These are phyloP conservation scores for Russula ochroleuca DNA, from an alignment of 768 basidiomycete genomes.

Conservation along the genomic window DNA sequence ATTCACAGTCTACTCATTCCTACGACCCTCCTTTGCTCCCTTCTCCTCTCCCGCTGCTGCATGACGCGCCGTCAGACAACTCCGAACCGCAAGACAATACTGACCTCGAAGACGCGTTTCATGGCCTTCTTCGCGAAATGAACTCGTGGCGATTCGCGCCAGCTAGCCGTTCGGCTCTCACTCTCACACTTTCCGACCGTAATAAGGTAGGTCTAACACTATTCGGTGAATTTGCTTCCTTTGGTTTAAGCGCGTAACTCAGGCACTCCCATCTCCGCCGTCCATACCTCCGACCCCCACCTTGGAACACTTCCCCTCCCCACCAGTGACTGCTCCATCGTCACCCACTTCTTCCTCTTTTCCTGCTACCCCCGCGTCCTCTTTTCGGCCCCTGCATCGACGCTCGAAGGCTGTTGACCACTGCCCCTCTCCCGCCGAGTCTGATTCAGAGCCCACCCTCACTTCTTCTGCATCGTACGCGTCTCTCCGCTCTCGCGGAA, in stretches of 20 bases:
- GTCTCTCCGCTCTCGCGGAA: constrained; percentile 25
- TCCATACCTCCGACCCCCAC: constrained; percentile 18
- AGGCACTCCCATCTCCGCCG: constrained; percentile 22
- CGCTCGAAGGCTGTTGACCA: constrained; percentile 23
- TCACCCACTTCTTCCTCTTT: constrained; percentile 25
- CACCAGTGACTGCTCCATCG: constrained; percentile 18
- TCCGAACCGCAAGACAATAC: constrained; percentile 29
- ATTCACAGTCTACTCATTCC: constrained; percentile 29
- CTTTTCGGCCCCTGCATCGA: constrained; percentile 23
- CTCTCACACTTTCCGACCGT: constrained; percentile 20
- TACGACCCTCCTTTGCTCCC: constrained; percentile 39
- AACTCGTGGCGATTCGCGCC: constrained; percentile 24
- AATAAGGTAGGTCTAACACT: constrained; percentile 23
- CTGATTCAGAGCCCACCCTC: constrained; percentile 23
- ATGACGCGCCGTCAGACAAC: constrained; percentile 14
- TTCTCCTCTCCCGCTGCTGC: not conserved
- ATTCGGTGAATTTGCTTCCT: not conserved
- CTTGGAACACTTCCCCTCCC: constrained; percentile 21
- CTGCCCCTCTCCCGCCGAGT: constrained; percentile 1
- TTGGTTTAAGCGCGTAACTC: not conserved
- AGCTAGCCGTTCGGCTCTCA: constrained; percentile 4
- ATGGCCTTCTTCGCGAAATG: constrained; percentile 39
- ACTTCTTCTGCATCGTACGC: constrained; percentile 27
- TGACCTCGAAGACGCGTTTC: constrained; percentile 37
- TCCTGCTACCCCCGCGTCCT: constrained; percentile 22